Evolutionary conservation across 306 rosid species (phyloP).

Genomic region (Prunus mongolica): DNA sequence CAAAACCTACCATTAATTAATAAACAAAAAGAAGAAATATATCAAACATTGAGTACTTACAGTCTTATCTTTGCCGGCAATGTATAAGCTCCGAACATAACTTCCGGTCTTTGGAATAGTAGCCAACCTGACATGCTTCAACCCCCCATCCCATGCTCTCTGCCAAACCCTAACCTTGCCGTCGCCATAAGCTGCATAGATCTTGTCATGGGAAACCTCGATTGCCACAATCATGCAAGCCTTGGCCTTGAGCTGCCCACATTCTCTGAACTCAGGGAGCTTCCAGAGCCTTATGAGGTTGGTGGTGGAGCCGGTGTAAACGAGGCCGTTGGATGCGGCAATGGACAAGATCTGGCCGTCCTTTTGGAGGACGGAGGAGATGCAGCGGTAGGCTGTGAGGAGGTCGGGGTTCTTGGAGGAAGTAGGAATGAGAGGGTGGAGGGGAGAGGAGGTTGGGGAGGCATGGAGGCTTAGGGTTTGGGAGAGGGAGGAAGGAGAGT

Average conservation of each 20-base stretch:
- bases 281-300: conserved; percentile 76
- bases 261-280: conserved; percentile 81
- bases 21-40: not conserved
- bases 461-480: conserved; percentile 55
- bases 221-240: conserved; percentile 67
- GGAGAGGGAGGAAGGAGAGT: conserved; percentile 53
- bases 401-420: conserved; percentile 37
- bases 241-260: conserved; percentile 73
- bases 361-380: conserved; percentile 78
- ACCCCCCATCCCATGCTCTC: conserved; percentile 59
- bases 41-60: conserved; percentile 27
- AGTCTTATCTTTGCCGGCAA: conserved; percentile 68
- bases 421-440: conserved; percentile 21
- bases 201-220: conserved; percentile 64
- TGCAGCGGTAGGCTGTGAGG: conserved; percentile 62
- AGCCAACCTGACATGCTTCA: conserved; percentile 63
- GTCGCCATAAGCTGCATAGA: conserved; percentile 89
- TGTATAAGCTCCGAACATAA: conserved; percentile 63
- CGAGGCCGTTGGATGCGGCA: conserved; percentile 53
- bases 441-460: conserved; percentile 59
- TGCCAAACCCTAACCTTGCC: conserved; percentile 81
- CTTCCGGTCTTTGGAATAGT: conserved; percentile 68
- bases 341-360: conserved; percentile 78
- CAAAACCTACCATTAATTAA: not conserved
- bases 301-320: conserved; percentile 77